Percentiles rank a stretch among this genome's conserved stretches.
These are phyloP conservation scores for Rhodotorula sp. DNA, from an alignment of 1,284 basidiomycete species.

Conservation along the genomic window DNA sequence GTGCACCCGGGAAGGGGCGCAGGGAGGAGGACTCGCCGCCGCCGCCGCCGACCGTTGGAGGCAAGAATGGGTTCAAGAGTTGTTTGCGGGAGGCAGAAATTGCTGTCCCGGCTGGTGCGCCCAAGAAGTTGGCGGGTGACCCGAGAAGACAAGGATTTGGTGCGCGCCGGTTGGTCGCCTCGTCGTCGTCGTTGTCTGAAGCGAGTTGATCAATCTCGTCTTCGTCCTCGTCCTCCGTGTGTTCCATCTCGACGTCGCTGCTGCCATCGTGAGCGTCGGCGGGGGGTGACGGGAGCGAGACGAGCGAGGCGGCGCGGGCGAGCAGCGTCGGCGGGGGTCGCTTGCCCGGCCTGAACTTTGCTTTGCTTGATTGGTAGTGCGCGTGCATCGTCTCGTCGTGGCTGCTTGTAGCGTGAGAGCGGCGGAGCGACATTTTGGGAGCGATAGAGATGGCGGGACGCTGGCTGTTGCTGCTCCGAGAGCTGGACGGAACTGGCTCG, in stretches of 20 bases:
- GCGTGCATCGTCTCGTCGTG: not conserved
- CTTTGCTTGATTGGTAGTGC: not conserved
- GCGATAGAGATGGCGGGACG: slow-evolving; percentile 1
- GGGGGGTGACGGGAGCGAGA: slow-evolving; percentile 30
- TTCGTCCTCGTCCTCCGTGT: slow-evolving; percentile 13
- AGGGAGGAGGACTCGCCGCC: not conserved
- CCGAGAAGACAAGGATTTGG: slow-evolving; percentile 15
- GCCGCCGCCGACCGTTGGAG: slow-evolving; percentile 2
- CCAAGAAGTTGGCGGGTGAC: slow-evolving; percentile 22
- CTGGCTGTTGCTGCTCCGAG: not conserved
- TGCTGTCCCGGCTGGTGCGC: not conserved
- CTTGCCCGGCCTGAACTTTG: slow-evolving; percentile 5
- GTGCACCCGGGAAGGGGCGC: not conserved
- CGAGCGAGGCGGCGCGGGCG: slow-evolving; percentile 11
- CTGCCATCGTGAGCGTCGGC: slow-evolving; percentile 12
- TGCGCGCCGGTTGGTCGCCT: not conserved
- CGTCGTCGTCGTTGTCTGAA: not conserved
- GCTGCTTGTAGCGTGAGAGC: not conserved
- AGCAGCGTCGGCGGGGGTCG: not conserved
- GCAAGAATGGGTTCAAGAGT: slow-evolving; percentile 32
- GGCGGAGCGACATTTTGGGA: not conserved
- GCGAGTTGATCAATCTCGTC: not conserved
- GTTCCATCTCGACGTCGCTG: slow-evolving; percentile 26
- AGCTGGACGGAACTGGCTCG: not conserved
- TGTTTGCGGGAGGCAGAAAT: slow-evolving; percentile 18